Evolutionary conservation across 2,329 filamentous ascomycete genomes (phyloP), one percentile per base, ranked within the genome.

Genomic region (Aspergillus novofumigatus): DNA sequence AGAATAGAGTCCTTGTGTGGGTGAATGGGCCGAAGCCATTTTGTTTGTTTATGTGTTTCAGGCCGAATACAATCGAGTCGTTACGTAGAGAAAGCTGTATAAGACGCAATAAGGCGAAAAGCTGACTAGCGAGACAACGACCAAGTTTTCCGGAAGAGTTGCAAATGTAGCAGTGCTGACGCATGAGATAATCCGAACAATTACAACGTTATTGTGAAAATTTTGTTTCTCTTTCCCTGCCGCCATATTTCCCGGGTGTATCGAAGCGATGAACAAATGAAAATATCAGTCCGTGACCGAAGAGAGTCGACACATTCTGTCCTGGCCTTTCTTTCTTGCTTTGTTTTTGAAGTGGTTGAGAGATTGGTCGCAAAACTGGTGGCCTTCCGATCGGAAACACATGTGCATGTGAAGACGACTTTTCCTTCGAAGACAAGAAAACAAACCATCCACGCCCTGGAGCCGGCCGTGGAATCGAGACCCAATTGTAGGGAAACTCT

Each of bases 111-210:
- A 71, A 68, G 70, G 66, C 72, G 69, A 71, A 72, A 62, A 74
- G 71, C 68, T 76, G 71, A 72, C 70, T 73, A 73, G 63, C 69
- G 70, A 72, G 67, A 73, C 63, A 68, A 72, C 65, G 69, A 72
- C 69, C 69, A 71, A 66, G 56, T 59, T 62, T 65, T 72, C 69
- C 70, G 68, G 71, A 68, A 67, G 57, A 67, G 68, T 66, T 71
- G 65, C 57, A 63, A 72, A 69, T 65, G 67, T 65, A 68, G 65
- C 56, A 73, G 69, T 75, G 73, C 70, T 76, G 74, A 72, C 63
- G 65, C 72, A 75, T 70, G 68, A 74, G 71, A 76, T 62, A 75
- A 72, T 71, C 73, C 68, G 69, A 68, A 69, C 72, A 74, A 76
- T 75, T 77, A 77, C 74, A 77, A 74, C 72, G 74, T 72, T 70